Base-by-base conservation (phyloP, 805 yeast species). In the Wickerhamiella cacticola region DNA sequence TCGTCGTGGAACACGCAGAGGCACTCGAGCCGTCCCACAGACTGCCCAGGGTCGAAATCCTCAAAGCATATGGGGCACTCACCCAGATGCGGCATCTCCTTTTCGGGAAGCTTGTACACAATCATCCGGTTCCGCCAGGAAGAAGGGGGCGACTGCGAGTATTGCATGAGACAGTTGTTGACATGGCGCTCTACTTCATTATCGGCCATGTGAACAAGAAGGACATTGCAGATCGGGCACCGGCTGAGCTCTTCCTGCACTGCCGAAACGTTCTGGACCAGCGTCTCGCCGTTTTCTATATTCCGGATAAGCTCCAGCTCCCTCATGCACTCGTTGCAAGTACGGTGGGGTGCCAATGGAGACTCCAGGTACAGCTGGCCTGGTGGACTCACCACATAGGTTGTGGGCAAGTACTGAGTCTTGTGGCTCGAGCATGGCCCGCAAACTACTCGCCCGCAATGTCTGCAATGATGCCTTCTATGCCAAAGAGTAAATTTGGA, bases 61-160 rank as follows among this genome's bases (percentile, higher is more conserved):
- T 92, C 98, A 52, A 89, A 76, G 59, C 99, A 92, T 21, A 92
- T 89, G 13, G 86, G 89, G 62, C 99, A 92, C 62, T 92, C 97
- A 43, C 76, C 76, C 15, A 68, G 69, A 23, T 66, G 60, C 7
- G 57, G 59, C 13, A 52, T 51, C 18, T 56, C 62, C 49, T 58
- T 61, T 50, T 68, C 70, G 5, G 62, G 57, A 15, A 68, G 61
- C 41, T 55, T 74, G 61, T 83, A 86, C 1, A 87, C 92, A 44
- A 92, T 68, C 96, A 92, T 88, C 51, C 95, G 72, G 61, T 88
- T 88, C 38, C 86, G 63, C 25, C 57, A 71, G 8, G 50, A 48
- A n/a, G 36, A 28, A 16, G 41, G 24, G n/a, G 58, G 59, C 12
- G 54, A 49, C 10, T 39, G 24, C 23, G 80, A 81, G 22, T 82